Percentiles rank a stretch among this genome's conserved stretches.
phyloP scores from a whole-genome alignment of 2,329 filamentous ascomycete genomes.

The Mycosphaerelloides madeirae region DNA sequence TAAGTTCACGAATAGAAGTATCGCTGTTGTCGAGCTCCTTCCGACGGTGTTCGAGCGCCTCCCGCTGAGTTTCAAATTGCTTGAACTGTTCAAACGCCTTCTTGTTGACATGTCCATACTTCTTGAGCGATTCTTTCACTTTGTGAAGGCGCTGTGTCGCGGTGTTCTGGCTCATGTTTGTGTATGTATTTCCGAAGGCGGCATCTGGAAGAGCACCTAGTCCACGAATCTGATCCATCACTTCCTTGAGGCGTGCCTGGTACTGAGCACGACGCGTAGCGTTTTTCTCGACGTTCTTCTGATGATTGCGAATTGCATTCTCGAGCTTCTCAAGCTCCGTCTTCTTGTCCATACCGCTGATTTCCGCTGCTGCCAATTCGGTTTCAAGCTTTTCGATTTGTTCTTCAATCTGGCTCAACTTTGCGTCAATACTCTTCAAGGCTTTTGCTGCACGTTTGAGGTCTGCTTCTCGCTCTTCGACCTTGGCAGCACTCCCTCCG shows the following conservation, averaged over 20 bases:
- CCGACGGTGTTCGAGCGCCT: slow-evolving; percentile 76
- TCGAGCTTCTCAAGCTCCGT: slow-evolving; percentile 71
- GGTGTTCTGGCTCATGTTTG: slow-evolving; percentile 70
- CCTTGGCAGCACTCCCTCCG: slow-evolving; percentile 55
- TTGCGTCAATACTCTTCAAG: slow-evolving; percentile 61
- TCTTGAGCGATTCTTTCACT: slow-evolving; percentile 88
- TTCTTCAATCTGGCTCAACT: slow-evolving; percentile 68
- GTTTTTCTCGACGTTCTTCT: slow-evolving; percentile 87
- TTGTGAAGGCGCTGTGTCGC: slow-evolving; percentile 70
- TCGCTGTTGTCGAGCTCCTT: slow-evolving; percentile 84
- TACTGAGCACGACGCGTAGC: slow-evolving; percentile 81
- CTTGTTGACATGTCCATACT: slow-evolving; percentile 98
- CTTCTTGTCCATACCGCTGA: slow-evolving; percentile 59
- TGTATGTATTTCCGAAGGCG: slow-evolving; percentile 78
- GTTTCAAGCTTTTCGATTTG: slow-evolving; percentile 59
- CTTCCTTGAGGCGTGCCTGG: slow-evolving; percentile 71
- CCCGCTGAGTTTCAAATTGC: slow-evolving; percentile 89
- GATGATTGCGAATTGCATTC: slow-evolving; percentile 72
- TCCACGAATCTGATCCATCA: slow-evolving; percentile 83
- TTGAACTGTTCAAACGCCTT: slow-evolving; percentile 99
- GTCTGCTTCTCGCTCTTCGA: slow-evolving; percentile 76
- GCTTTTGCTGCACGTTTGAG: slow-evolving; percentile 70
- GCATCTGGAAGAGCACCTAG: slow-evolving; percentile 91
- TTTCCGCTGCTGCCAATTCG: slow-evolving; percentile 55
- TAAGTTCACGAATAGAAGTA: slow-evolving; percentile 82